Evolutionary conservation across 768 basidiomycete species (phyloP).

Genomic region (Tremella yokohamensis): DNA sequence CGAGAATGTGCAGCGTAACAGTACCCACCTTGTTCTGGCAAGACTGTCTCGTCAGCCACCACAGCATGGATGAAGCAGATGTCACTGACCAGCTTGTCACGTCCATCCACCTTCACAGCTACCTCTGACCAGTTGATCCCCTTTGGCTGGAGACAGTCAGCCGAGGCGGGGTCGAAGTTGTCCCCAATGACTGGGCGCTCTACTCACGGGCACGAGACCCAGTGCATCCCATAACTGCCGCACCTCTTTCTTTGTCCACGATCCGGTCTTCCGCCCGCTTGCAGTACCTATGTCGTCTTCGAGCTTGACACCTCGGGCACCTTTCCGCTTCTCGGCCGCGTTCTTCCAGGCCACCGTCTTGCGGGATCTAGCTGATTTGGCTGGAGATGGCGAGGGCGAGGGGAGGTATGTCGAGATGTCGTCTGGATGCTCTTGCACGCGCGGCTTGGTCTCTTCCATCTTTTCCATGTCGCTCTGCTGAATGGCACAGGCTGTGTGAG

Average conservation of each 20-base stretch:
- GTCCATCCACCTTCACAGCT: constrained; percentile 19
- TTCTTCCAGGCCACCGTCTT: no score
- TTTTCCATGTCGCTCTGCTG: no score
- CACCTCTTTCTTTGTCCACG: constrained; percentile 4
- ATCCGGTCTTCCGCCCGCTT: not conserved
- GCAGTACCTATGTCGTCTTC: no score
- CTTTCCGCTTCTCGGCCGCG: no score
- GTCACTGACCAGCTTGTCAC: constrained; percentile 27
- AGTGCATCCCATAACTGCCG: not conserved
- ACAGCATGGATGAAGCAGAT: not conserved
- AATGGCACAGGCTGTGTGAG: no score
- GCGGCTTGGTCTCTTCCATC: no score
- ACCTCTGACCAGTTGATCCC: constrained; percentile 26
- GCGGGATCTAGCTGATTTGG: no score
- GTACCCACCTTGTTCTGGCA: constrained; percentile 27
- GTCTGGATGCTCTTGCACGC: no score
- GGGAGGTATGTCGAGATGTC: no score
- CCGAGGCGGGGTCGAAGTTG: not conserved
- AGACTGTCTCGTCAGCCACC: constrained; percentile 17
- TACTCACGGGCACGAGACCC: not conserved
- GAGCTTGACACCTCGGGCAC: no score
- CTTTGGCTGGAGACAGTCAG: not conserved
- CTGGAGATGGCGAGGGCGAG: no score
- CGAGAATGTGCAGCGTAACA: not conserved
- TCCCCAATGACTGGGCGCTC: not conserved